These are phyloP conservation scores for Pseudocercospora musae DNA, from an alignment of 2,329 filamentous ascomycete genomes.

Conservation along the genomic window DNA sequence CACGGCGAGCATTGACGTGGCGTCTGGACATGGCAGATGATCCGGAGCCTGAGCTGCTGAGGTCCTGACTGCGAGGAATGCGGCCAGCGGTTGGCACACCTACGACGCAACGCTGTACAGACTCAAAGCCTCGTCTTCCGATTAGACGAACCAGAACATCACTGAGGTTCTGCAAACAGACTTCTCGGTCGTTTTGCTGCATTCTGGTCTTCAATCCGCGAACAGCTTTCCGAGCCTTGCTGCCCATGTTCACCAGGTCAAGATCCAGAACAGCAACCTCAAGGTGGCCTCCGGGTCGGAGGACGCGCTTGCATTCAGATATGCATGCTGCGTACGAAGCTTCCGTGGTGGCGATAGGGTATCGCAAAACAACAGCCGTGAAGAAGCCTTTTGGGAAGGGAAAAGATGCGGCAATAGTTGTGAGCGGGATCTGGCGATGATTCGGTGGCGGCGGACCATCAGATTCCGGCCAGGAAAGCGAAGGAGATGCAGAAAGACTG, in stretches of 20 bases:
- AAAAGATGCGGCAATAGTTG: conserved; percentile 61
- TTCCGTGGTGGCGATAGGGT: conserved; percentile 67
- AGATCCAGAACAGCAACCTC: conserved; percentile 75
- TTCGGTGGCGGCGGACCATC: conserved; percentile 49
- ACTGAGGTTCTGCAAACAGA: conserved; percentile 56
- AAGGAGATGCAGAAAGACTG: not conserved
- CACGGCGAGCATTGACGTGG: not conserved
- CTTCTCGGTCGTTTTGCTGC: conserved; percentile 57
- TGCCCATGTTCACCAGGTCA: conserved; percentile 80
- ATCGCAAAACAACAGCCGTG: conserved; percentile 71
- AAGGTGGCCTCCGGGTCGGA: conserved; percentile 75
- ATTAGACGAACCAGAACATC: conserved; percentile 62
- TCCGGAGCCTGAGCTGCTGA: conserved; percentile 29
- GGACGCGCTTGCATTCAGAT: conserved; percentile 70
- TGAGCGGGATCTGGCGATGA: conserved; percentile 71
- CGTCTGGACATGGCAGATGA: conserved; percentile 20
- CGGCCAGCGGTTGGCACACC: conserved; percentile 67
- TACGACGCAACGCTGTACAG: conserved; percentile 72
- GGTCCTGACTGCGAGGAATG: conserved; percentile 39
- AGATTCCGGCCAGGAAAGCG: conserved; percentile 22
- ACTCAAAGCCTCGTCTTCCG: conserved; percentile 65
- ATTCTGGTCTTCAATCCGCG: conserved; percentile 69
- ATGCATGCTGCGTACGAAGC: conserved; percentile 67
- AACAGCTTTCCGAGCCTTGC: conserved; percentile 64
- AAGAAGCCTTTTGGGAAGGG: conserved; percentile 76